These are phyloP conservation scores for Quambalaria eucalypti DNA, from an alignment of 1,284 basidiomycete species.

Conservation along the genomic window DNA sequence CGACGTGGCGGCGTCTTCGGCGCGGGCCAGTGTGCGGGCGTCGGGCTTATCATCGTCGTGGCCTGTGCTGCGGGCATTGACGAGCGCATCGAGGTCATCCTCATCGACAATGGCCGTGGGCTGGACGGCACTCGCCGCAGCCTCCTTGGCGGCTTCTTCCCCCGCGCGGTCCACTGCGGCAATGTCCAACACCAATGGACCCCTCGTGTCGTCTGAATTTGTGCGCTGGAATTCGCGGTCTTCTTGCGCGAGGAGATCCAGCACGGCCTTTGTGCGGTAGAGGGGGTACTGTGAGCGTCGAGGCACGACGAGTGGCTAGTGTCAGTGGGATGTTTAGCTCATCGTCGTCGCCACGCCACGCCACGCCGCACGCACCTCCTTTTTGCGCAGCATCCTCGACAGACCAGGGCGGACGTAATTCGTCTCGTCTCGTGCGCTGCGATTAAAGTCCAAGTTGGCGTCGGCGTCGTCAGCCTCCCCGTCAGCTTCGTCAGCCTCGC, in stretches of 20 bases:
- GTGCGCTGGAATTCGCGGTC: neutral
- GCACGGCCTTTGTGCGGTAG: constrained; percentile 23
- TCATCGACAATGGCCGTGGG: constrained; percentile 2
- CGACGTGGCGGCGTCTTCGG: constrained; percentile 10
- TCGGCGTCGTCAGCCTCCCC: too few relatives aligned
- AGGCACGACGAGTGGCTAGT: neutral
- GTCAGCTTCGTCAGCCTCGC: too few relatives aligned
- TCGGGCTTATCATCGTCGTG: constrained; percentile 21
- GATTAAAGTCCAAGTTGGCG: neutral
- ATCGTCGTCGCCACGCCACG: neutral
- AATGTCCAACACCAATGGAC: neutral
- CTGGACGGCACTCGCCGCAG: neutral
- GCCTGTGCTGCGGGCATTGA: constrained; percentile 21
- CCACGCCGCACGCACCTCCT: neutral
- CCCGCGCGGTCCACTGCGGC: neutral
- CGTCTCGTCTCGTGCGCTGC: neutral
- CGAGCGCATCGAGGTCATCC: constrained; percentile 30
- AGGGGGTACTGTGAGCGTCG: neutral
- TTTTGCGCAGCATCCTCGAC: neutral
- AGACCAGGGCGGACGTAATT: constrained; percentile 7
- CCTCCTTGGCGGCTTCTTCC: neutral
- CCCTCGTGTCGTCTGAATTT: neutral
- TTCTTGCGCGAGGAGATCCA: constrained; percentile 23
- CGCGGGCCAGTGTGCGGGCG: constrained; percentile 4
- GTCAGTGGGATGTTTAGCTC: neutral